These are phyloP conservation scores for Microascus cirrosus DNA, from an alignment of 2,329 filamentous ascomycete species.

Conservation along the genomic window DNA sequence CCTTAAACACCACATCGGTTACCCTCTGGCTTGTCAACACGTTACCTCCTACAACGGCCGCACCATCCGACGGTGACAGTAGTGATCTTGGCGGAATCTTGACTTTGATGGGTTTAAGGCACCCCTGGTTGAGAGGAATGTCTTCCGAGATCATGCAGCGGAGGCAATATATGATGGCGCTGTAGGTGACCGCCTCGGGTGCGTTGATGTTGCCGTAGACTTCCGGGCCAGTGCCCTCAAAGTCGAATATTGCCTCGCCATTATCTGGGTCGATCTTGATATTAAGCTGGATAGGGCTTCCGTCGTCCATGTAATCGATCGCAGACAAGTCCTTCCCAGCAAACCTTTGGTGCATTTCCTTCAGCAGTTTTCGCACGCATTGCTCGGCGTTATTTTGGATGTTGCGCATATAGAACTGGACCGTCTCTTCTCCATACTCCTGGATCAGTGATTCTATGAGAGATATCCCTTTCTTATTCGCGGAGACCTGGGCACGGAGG, in stretches of 20 bases:
- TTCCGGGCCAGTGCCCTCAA: constrained; percentile 67
- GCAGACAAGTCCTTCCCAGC: constrained; percentile 60
- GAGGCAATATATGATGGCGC: constrained; percentile 80
- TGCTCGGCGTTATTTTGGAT: constrained; percentile 73
- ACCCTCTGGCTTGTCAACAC: constrained; percentile 40
- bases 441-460: constrained; percentile 64
- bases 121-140: constrained; percentile 77
- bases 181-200: constrained; percentile 71
- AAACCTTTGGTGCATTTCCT: constrained; percentile 58
- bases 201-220: constrained; percentile 76
- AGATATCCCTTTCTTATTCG: constrained; percentile 79
- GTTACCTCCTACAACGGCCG: constrained; percentile 75
- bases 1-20: constrained; percentile 43
- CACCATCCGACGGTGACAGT: constrained; percentile 63
- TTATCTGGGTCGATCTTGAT: constrained; percentile 64
- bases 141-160: constrained; percentile 70
- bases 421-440: constrained; percentile 67
- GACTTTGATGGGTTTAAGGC: constrained; percentile 63
- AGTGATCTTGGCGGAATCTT: constrained; percentile 63
- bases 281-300: constrained; percentile 62
- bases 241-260: constrained; percentile 72
- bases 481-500: constrained; percentile 71
- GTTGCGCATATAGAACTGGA: constrained; percentile 74
- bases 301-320: constrained; percentile 76
- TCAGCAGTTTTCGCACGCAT: constrained; percentile 62